Base-by-base conservation (phyloP, 2,329 filamentous ascomycete species). In the Neopestalotiopsis clavispora region DNA sequence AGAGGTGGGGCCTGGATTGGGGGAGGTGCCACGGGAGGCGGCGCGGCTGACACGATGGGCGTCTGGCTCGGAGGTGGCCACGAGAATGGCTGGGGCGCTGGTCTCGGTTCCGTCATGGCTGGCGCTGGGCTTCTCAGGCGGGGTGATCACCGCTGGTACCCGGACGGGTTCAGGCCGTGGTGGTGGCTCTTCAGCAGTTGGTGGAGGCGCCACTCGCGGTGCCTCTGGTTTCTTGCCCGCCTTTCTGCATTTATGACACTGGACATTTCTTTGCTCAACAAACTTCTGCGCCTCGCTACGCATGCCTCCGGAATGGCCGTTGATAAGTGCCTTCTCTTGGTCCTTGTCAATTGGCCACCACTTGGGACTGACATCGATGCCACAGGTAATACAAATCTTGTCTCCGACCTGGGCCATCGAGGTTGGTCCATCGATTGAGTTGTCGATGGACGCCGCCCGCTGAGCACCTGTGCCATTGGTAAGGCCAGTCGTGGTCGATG, bases 241-340 rank as follows among this genome's bases (percentile, higher is more conserved):
- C 76, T 88, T 91, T 72, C 84, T 86, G 76, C 92, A 95, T 78
- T 93, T 92, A 80, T 95, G 92, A 74, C 92, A 95, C 78, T 94
- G 91, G 72, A 89, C 91, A 70, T 85, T 86, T 38, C 86, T 83
- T 72, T 90, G 88, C 67, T 87, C 85, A 58, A 89, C 82, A 75
- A 89, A 90, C 76, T 86, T 88, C 74, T 85, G 84, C 6, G 86
- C 87, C 74, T 90, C 87, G n/a, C 82, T 81, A 61, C 87, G 86
- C 66, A 88, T 79, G 57, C 77, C 79, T 58, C 84, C 86, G 34
- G 83, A 79, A 72, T 86, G 83, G 5, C 85, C 88, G 72, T 86
- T 89, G 60, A 79, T 84, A 58, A 86, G 81, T 72, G 82, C 83
- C 65, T 81, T 86, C 74, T 87, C 86, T 71, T 87, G 84, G 0